Evolutionary conservation across 352 stramenopile species (phyloP), one percentile per base, ranked within the genome.

Genomic region (Phytophthora boehmeriae): DNA sequence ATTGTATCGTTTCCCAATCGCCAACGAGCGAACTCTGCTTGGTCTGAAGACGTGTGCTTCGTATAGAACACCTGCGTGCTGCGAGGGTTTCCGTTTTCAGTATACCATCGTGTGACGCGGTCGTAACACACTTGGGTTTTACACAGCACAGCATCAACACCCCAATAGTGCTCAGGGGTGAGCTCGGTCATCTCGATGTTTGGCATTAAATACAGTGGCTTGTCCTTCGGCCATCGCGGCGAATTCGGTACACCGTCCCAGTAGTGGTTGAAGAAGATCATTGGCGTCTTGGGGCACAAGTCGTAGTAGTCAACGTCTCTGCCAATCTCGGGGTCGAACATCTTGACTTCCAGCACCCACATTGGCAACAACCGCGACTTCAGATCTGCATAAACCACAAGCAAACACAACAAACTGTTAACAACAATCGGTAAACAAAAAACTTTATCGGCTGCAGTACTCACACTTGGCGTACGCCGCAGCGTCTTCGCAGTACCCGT

Each of bases 401-500:
- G n/a, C 19, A 46, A 19, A 32, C n/a, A 30, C n/a, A 25, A 20
- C 9, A 42, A 14, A n/a, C 27, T 13, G 11, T n/a, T 39, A 22
- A 39, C 22, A 22, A 44, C 6, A 4, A 23, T 2, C 14, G 4
- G 34, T 22, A 36, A 36, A n/a, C n/a, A n/a, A 51, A 32, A 14
- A 59, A 51, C 36, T 10, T 34, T 1, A 36, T 30, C 38, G 19
- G n/a, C 32, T 22, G 16, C 35, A 17, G 50, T 5, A 62, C 57
- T 28, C 42, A 89, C 77, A 87, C 36, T 89, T 87, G 5, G 79
- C 69, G 52, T 90, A 92, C 5, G 72, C 82, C 22, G 76, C 67
- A 5, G 70, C 72, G 46, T 92, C 82, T 42, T 92, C 82, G 63
- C 82, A 92, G 65, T 92, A 92, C 28, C 82, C 80, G 38, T 84